Evolutionary conservation across 495 filamentous ascomycete species (phyloP).

Genomic region (Tuber brumale): DNA sequence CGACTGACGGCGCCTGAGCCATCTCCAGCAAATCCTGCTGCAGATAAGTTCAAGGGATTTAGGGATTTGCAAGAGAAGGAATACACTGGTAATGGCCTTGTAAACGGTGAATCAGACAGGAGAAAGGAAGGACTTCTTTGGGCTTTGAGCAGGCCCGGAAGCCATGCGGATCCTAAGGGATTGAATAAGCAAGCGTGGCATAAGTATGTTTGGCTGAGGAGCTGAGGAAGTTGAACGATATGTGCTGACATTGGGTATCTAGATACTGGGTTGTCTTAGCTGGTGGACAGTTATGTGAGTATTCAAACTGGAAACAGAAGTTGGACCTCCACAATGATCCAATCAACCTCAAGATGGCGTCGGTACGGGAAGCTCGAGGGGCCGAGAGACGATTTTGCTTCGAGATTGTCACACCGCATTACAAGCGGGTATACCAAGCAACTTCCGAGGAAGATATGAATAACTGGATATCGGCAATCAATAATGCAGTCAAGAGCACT

Average conservation of each 20-base stretch:
- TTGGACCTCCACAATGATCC: slow-evolving; percentile 97
- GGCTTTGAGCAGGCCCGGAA: slow-evolving; percentile 87
- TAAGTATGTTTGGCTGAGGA: slow-evolving; percentile 62
- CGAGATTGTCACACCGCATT: slow-evolving; percentile 95
- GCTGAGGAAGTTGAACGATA: not conserved
- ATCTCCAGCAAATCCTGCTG: slow-evolving; percentile 36
- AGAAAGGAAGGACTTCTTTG: slow-evolving; percentile 90
- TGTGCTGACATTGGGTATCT: slow-evolving; percentile 18
- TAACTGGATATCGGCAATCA: slow-evolving; percentile 92
- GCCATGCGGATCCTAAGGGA: slow-evolving; percentile 88
- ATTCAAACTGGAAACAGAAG: slow-evolving; percentile 98
- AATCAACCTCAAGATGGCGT: slow-evolving; percentile 94
- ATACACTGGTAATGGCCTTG: slow-evolving; percentile 46
- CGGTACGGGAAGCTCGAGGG: slow-evolving; percentile 88
- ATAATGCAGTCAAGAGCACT: slow-evolving; percentile 93
- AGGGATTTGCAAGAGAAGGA: slow-evolving; percentile 83
- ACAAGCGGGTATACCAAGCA: slow-evolving; percentile 93
- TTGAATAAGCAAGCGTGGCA: slow-evolving; percentile 98
- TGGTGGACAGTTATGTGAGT: slow-evolving; percentile 91
- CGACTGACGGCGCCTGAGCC: slow-evolving; percentile 43
- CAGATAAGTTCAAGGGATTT: slow-evolving; percentile 74
- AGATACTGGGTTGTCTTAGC: slow-evolving; percentile 99
- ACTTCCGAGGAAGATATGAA: slow-evolving; percentile 97
- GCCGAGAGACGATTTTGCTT: slow-evolving; percentile 95
- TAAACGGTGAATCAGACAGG: slow-evolving; percentile 49